Conservation (phyloP, 495 filamentous ascomycete species). For the Penicillium bialowiezense region DNA sequence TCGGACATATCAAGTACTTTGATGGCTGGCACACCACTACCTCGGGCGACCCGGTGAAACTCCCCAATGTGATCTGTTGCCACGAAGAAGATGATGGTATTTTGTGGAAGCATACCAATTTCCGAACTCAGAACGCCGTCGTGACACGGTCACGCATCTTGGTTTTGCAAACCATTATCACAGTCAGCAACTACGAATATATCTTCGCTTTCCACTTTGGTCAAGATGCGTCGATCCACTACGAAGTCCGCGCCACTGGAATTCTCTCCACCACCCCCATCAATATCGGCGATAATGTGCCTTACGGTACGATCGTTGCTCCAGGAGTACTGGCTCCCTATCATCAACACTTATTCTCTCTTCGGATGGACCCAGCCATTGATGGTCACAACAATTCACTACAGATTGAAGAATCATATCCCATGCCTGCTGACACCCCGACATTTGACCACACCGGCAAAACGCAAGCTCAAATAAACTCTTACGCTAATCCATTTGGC, state of each 20-base stretch:
- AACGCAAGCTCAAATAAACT: no score
- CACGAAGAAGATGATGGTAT: conserved; percentile 69
- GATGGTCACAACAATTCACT: conserved; percentile 70
- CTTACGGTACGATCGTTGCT: conserved; percentile 80
- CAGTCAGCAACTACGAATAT: conserved; percentile 82
- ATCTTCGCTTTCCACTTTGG: conserved; percentile 83
- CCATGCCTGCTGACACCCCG: conserved; percentile 57
- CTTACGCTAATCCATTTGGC: conserved; percentile 73
- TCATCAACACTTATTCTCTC: conserved; percentile 88
- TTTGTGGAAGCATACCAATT: conserved; percentile 69
- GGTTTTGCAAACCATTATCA: conserved; percentile 72
- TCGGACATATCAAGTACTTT: conserved; percentile 64
- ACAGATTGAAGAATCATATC: conserved; percentile 64
- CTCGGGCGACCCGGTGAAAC: conserved; percentile 47
- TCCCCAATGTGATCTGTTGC: conserved; percentile 59
- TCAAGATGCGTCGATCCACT: conserved; percentile 71
- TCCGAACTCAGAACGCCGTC: conserved; percentile 56
- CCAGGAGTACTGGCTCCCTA: conserved; percentile 75
- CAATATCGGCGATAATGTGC: conserved; percentile 46
- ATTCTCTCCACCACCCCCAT: conserved; percentile 81
- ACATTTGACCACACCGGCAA: no score
- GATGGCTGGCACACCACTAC: conserved; percentile 52
- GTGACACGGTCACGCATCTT: conserved; percentile 55
- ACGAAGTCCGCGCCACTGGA: conserved; percentile 84
- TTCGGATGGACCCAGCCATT: conserved; percentile 79